Evolutionary conservation across 495 filamentous ascomycete genomes (phyloP), one percentile per base, ranked within the genome.

Genomic region (Lichina pygmaea): DNA sequence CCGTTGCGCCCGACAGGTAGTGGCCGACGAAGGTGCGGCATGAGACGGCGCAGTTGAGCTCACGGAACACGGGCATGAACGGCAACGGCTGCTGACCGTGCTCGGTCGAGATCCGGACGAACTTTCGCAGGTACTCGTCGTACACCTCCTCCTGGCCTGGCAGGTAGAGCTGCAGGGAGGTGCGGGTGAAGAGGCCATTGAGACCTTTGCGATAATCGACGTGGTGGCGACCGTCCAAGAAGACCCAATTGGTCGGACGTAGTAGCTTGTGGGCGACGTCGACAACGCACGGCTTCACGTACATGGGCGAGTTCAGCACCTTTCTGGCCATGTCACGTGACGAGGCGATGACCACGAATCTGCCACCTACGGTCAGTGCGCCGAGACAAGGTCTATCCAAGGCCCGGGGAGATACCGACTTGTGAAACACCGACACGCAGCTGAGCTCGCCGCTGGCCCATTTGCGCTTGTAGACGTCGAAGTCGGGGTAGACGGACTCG

Each of bases 381-480:
- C 24, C 24, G 24, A 24, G 24, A 31, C 7, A 4, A 13, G 45
- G 6, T 41, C 44, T n/a, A 32, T 16, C 15, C 11, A n/a, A 16
- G 5, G 33, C 24, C 24, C 9, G 48, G 41, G 11, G 48, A 13
- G 13, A n/a, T 43, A 55, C 81, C 54, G 72, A 93, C 86, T 97
- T 97, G 71, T 97, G 89, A 66, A 97, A 97, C 49, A 97, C 85
- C 10, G 84, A 93, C 48, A 97, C 86, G 62, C 89, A 97, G 64
- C 86, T 93, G 53, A 97, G 67, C 10, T 75, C 73, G 11, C 81
- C 89, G 57, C 81, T 89, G 53, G 72, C 55, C 86, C 86, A 97
- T 70, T 97, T 93, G 33, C 68, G 76, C 57, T 81, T 66, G 61
- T 97, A 97, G 53, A 83, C 72, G 49, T 75, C 71, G 62, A 94